phyloP scores from a whole-genome alignment of 345 rosid species.

The Trapa incisa region DNA sequence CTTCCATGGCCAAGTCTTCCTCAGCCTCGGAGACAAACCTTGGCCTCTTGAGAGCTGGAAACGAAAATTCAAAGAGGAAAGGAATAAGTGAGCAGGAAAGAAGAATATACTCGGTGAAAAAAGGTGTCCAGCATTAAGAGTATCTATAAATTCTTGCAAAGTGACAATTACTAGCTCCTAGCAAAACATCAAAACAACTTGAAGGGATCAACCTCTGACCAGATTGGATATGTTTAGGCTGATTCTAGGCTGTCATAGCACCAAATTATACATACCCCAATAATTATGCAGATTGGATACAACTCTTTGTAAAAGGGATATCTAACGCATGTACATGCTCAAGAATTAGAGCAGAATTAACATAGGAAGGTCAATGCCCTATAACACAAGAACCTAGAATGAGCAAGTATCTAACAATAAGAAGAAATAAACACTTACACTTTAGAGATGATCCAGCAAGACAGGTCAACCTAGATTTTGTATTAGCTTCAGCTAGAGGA shows the following conservation, averaged over 20 bases:
- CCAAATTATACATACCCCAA: not conserved
- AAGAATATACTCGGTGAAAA: not conserved
- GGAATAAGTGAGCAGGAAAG: not conserved
- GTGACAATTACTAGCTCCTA: not conserved
- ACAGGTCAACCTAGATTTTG: slow-evolving; percentile 85
- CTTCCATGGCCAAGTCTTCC: not conserved
- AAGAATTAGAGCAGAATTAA: not conserved
- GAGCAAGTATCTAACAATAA: not conserved
- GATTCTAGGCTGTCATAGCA: not conserved
- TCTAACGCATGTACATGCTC: not conserved
- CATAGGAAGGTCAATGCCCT: not conserved
- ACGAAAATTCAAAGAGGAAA: not conserved
- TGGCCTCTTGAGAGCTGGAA: not conserved
- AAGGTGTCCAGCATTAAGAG: not conserved
- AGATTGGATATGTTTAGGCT: too few relatives aligned
- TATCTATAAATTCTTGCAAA: not conserved
- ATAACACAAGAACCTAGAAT: not conserved
- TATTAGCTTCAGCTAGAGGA: slow-evolving; percentile 69
- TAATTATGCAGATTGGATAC: not conserved
- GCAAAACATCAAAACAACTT: not conserved
- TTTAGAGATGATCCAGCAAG: slow-evolving; percentile 71
- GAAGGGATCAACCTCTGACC: too few relatives aligned
- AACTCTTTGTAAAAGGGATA: not conserved
- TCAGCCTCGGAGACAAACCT: not conserved
- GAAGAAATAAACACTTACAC: slow-evolving; percentile 30